These are phyloP conservation scores for Raphanus sativus DNA, from an alignment of 345 rosid species.

Conservation along the genomic window DNA sequence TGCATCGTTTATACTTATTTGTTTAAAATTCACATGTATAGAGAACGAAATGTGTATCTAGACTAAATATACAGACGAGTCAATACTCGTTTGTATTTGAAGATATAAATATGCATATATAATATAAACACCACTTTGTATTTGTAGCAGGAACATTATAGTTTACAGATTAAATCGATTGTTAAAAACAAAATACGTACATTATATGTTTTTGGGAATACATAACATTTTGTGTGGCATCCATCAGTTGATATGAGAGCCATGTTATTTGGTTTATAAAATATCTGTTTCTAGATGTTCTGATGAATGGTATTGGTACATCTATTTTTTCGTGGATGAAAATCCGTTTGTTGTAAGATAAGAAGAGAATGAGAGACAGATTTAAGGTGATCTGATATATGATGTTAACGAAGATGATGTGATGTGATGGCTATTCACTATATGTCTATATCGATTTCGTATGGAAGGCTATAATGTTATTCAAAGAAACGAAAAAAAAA, in stretches of 20 bases:
- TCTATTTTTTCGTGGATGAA: neutral
- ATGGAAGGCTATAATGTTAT: neutral
- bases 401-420: neutral
- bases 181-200: neutral
- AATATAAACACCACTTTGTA: constrained; percentile 7
- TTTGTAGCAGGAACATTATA: neutral
- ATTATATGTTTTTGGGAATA: neutral
- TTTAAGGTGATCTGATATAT: neutral
- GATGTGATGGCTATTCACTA: neutral
- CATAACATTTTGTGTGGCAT: neutral
- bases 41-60: constrained; percentile 29
- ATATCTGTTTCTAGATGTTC: neutral
- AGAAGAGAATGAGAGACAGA: neutral
- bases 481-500: neutral
- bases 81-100: constrained; percentile 2
- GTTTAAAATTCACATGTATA: neutral
- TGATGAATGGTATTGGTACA: neutral
- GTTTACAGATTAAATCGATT: neutral
- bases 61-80: constrained; percentile 22
- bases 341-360: neutral
- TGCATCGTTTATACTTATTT: neutral
- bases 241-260: neutral
- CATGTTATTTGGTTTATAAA: neutral
- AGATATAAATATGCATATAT: neutral
- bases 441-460: neutral